Conservation (phyloP, 1,139 yeast genomes). For the Yamadazyma siamensis region DNA sequence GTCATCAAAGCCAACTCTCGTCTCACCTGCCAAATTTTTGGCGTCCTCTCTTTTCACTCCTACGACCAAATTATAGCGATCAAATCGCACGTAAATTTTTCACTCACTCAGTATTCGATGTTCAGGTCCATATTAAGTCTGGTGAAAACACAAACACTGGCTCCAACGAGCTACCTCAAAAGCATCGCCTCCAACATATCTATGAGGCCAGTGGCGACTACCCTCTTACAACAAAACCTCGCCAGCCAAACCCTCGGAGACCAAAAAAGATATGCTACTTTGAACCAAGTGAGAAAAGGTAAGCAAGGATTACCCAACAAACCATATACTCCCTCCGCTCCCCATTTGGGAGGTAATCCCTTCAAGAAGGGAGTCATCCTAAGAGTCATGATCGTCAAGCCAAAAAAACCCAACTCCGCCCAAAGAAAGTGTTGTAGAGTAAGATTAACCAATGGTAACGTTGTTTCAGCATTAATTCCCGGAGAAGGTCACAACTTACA, state of each 20-base stretch:
- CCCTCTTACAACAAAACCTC: constrained; percentile 1
- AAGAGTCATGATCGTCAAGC: constrained; percentile 90
- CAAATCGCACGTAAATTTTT: constrained; percentile 8
- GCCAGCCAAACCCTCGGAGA: not conserved
- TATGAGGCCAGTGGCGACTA: no score
- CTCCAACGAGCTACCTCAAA: not conserved
- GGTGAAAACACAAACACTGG: not conserved
- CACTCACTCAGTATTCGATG: constrained; percentile 11
- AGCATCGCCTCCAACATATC: not conserved
- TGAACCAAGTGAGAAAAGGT: constrained; percentile 71
- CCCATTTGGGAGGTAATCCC: constrained; percentile 79
- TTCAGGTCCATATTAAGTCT: constrained; percentile 12
- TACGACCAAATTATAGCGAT: no score
- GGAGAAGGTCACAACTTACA: constrained; percentile 99
- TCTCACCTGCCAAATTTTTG: no score
- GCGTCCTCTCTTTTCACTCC: no score
- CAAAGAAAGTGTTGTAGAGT: constrained; percentile 97
- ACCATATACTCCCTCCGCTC: constrained; percentile 54
- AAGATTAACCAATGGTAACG: constrained; percentile 83
- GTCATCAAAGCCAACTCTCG: no score
- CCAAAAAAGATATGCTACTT: constrained; percentile 58
- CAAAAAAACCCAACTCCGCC: constrained; percentile 98
- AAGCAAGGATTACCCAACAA: constrained; percentile 54
- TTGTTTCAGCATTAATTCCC: constrained; percentile 89
- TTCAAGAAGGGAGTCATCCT: constrained; percentile 92